Evolutionary conservation across 306 rosid genomes (phyloP).

Genomic region (Trifolium pratense): DNA sequence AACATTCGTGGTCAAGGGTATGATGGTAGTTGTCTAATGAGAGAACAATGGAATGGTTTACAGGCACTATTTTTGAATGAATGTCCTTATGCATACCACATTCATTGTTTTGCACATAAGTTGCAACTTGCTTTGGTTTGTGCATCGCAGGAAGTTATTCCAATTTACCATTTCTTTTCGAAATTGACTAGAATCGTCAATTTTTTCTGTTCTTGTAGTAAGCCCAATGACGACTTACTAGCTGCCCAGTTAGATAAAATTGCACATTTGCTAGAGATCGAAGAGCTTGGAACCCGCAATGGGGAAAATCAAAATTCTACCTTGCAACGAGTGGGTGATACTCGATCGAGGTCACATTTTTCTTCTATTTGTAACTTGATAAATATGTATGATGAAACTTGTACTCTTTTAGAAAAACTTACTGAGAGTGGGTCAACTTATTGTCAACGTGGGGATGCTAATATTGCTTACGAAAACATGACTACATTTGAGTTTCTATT

Average conservation of each 20-base stretch:
- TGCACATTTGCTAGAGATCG: not conserved
- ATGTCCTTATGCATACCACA: not conserved
- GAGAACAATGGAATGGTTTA: conserved; percentile 1
- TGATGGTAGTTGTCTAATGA: not conserved
- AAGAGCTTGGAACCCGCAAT: not conserved
- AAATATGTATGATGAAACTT: not conserved
- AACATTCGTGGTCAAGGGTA: not conserved
- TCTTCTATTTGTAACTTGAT: not conserved
- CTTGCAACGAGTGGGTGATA: not conserved
- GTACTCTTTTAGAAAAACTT: not conserved
- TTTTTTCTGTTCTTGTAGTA: not conserved
- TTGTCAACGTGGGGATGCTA: not conserved
- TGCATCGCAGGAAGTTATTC: not conserved
- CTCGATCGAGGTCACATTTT: not conserved
- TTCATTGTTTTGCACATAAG: not conserved
- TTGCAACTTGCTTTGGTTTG: not conserved
- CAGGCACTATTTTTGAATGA: not conserved
- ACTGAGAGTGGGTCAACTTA: not conserved
- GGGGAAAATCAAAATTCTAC: not conserved
- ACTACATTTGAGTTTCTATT: conserved; percentile 10
- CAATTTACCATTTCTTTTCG: not conserved
- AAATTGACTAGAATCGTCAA: not conserved
- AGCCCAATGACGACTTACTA: not conserved
- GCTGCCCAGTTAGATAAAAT: not conserved
- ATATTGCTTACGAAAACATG: not conserved